phyloP scores from a whole-genome alignment of 345 rosid genomes.

The Hibiscus syriacus region DNA sequence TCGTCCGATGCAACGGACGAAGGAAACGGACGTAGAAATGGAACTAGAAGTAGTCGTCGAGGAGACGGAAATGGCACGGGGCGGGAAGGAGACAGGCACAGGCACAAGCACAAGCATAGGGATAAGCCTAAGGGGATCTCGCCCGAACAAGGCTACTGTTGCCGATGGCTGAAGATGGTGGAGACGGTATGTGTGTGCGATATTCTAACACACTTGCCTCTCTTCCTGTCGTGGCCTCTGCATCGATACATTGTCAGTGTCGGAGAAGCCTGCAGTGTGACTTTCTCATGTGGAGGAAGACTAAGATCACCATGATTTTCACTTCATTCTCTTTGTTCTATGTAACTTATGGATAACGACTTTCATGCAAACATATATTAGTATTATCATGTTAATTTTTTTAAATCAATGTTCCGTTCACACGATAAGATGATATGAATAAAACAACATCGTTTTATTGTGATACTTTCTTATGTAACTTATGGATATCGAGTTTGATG shows the following conservation, averaged over 20 bases:
- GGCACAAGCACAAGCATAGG: slow-evolving; percentile 2
- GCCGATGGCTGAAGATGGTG: slow-evolving; percentile 63
- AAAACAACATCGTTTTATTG: background rate
- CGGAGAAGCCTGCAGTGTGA: slow-evolving; percentile 44
- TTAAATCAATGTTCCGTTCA: background rate
- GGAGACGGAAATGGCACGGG: background rate
- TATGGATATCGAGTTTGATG: background rate
- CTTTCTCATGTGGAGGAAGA: slow-evolving; percentile 48
- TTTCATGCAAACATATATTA: background rate
- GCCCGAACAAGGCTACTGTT: slow-evolving; percentile 43
- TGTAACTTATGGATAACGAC: background rate
- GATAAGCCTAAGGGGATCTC: slow-evolving; percentile 14
- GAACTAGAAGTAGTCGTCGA: background rate
- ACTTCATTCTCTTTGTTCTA: background rate
- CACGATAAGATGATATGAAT: too few relatives aligned
- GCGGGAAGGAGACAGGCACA: background rate
- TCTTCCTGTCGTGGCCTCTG: slow-evolving; percentile 53
- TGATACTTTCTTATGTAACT: background rate
- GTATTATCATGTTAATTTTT: background rate
- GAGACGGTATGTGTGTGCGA: slow-evolving; percentile 74
- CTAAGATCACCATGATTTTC: slow-evolving; percentile 10
- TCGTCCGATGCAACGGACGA: slow-evolving; percentile 11
- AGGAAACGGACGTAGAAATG: background rate
- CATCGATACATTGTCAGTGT: slow-evolving; percentile 54
- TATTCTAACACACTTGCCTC: slow-evolving; percentile 57